Conservation (phyloP, 805 yeast species). For the Lipomyces starkeyi region DNA sequence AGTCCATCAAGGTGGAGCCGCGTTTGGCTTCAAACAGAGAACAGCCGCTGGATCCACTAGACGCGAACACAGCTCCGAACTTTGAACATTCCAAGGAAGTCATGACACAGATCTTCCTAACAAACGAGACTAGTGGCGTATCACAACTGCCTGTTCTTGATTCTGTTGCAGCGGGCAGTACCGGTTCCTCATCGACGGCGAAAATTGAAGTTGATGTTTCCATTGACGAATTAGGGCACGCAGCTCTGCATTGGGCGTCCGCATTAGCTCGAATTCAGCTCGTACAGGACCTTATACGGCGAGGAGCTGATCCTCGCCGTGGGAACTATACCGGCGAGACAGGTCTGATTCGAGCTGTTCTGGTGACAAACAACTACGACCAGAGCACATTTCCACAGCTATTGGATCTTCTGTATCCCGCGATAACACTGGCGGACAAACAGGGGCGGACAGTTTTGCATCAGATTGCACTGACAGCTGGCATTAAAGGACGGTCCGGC, state of each 20-base stretch:
- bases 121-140: slow-evolving; percentile 48
- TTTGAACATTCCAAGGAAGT: slow-evolving; percentile 52
- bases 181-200: slow-evolving; percentile 34
- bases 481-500: slow-evolving; percentile 72
- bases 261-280: slow-evolving; percentile 79
- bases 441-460: slow-evolving; percentile 83
- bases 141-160: slow-evolving; percentile 46
- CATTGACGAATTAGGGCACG: slow-evolving; percentile 91
- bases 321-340: slow-evolving; percentile 88
- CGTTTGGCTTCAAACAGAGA: not conserved
- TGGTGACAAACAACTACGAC: slow-evolving; percentile 83
- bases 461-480: slow-evolving; percentile 81
- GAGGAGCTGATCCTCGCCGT: slow-evolving; percentile 70
- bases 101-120: slow-evolving; percentile 59
- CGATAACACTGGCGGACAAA: slow-evolving; percentile 66
- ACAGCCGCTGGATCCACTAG: slow-evolving; percentile 35
- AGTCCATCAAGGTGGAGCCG: not conserved
- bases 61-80: slow-evolving; percentile 41
- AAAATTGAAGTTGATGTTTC: slow-evolving; percentile 75
- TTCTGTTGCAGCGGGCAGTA: slow-evolving; percentile 16
- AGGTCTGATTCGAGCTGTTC: slow-evolving; percentile 80
- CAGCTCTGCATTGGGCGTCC: slow-evolving; percentile 95
- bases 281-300: slow-evolving; percentile 68
- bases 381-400: slow-evolving; percentile 73
- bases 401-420: slow-evolving; percentile 76